Base-by-base conservation (phyloP, 495 filamentous ascomycete species). In the Choiromyces venosus region DNA sequence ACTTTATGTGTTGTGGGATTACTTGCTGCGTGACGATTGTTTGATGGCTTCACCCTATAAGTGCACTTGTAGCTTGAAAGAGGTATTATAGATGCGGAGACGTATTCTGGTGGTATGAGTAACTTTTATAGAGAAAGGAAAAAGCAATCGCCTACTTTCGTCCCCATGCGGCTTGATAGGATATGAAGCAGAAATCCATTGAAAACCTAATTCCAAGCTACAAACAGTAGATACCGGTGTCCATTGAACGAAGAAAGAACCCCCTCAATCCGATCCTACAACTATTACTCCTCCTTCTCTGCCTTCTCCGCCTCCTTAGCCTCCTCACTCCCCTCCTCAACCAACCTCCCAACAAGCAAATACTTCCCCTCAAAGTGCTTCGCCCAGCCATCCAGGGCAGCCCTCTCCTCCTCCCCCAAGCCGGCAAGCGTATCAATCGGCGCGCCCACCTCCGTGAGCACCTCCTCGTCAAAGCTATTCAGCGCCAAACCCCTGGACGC, bases 351-450 rank as follows among this genome's bases (percentile, higher is more conserved):
- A 25, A 99, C 93, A 14, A 98, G 87, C 40, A 97, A 83, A 83
- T 99, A 99, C 85, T 99, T 99, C 83, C 94, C 93, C 40, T 83
- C 83, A 84, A 99, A 99, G 73, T 93, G 86, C 80, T 93, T 92
- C 84, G 97, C 93, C 95, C 95, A 99, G 9, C 91, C 91, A 81
- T 86, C 86, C 82, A 99, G 83, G 64, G 93, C 91, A 81, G 93
- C 92, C 83, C 91, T 85, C 86, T 97, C 89, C 38, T 96, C 93
- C 0, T 80, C 83, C 19, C 87, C 88, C 66, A 99, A 83, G 67
- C 91, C 93, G 69, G 88, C 85, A 36, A 98, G 86, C 66, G 86
- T 89, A 83, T 99, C 96, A 72, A 99, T 83, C 36, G 94, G 93
- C 4, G 88, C 93, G 64, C 94, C 87, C 69, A 98, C 83, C 82